Evolutionary conservation across 495 filamentous ascomycete species (phyloP).

Genomic region (Cercophora sp.): DNA sequence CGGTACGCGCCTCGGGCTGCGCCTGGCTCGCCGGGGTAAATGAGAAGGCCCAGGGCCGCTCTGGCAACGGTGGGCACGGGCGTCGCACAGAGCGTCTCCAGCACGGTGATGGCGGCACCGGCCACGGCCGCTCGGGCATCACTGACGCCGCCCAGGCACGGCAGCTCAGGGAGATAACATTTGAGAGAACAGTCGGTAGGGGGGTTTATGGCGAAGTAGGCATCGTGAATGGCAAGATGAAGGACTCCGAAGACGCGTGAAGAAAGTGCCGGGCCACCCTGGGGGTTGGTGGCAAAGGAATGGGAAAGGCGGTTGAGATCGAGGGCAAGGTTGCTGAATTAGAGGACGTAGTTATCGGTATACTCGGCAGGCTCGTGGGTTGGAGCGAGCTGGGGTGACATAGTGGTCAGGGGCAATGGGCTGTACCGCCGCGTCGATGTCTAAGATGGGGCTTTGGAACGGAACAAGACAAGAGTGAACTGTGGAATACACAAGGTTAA

Average conservation of each 20-base stretch:
- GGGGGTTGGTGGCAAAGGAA: slow-evolving; percentile 7
- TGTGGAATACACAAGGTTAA: neutral
- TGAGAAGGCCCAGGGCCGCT: slow-evolving; percentile 4
- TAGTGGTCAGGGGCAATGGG: neutral
- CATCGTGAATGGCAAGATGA: slow-evolving; percentile 11
- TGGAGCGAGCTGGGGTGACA: slow-evolving; percentile 7
- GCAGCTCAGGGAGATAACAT: slow-evolving; percentile 6
- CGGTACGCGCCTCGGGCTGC: slow-evolving; percentile 7
- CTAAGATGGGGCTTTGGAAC: neutral
- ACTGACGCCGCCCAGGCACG: slow-evolving; percentile 1
- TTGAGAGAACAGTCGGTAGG: slow-evolving; percentile 5
- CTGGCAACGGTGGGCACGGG: neutral
- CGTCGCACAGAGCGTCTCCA: slow-evolving; percentile 3
- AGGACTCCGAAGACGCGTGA: slow-evolving; percentile 6
- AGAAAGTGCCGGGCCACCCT: slow-evolving; percentile 6
- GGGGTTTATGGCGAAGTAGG: slow-evolving; percentile 8
- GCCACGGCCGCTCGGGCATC: slow-evolving; percentile 1
- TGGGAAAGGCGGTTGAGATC: slow-evolving; percentile 9
- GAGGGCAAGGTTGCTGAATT: slow-evolving; percentile 11
- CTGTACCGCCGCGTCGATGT: neutral
- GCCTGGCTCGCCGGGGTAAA: slow-evolving; percentile 7
- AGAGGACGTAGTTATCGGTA: slow-evolving; percentile 8
- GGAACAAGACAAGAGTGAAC: neutral
- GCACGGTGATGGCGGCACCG: slow-evolving; percentile 2
- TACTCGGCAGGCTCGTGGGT: slow-evolving; percentile 7